phyloP scores from a whole-genome alignment of 2,329 filamentous ascomycete genomes.

The Aspergillus sojae region DNA sequence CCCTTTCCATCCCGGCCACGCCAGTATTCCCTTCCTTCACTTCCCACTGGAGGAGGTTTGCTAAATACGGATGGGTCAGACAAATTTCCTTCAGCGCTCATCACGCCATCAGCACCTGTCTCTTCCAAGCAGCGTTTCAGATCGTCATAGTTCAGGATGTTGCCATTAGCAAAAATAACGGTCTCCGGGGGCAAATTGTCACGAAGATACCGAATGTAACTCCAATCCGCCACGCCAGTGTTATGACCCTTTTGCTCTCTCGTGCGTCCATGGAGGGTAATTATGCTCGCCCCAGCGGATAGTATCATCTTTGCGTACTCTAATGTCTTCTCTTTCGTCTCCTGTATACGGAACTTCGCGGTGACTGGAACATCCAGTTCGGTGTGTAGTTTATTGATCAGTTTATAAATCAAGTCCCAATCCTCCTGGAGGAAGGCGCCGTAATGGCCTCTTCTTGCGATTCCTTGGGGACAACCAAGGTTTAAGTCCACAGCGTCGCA shows the following conservation, averaged over 20 bases:
- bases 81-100: conserved; percentile 95
- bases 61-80: conserved; percentile 90
- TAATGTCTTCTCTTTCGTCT: conserved; percentile 82
- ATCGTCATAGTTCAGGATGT: conserved; percentile 80
- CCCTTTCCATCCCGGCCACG: conserved; percentile 74
- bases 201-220: conserved; percentile 76
- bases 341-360: conserved; percentile 89
- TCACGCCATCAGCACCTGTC: conserved; percentile 88
- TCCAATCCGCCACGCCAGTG: conserved; percentile 92
- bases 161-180: conserved; percentile 96
- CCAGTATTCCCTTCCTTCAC: conserved; percentile 83
- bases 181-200: conserved; percentile 83
- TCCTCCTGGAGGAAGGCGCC: conserved; percentile 95
- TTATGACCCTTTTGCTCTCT: conserved; percentile 95
- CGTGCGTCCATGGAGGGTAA: conserved; percentile 86
- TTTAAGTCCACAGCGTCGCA: conserved; percentile 97
- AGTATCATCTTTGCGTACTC: conserved; percentile 88
- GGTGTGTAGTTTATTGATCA: conserved; percentile 81
- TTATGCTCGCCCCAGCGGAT: conserved; percentile 83
- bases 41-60: conserved; percentile 62
- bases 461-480: conserved; percentile 93
- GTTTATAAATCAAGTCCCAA: conserved; percentile 75
- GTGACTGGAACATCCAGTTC: conserved; percentile 83
- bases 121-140: conserved; percentile 74
- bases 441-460: conserved; percentile 87